A percentile compares a stretch with the other conserved stretches of the same genome.
Evolutionary conservation across 768 basidiomycete species (phyloP).

Genomic region (Agaricus subrufescens): DNA sequence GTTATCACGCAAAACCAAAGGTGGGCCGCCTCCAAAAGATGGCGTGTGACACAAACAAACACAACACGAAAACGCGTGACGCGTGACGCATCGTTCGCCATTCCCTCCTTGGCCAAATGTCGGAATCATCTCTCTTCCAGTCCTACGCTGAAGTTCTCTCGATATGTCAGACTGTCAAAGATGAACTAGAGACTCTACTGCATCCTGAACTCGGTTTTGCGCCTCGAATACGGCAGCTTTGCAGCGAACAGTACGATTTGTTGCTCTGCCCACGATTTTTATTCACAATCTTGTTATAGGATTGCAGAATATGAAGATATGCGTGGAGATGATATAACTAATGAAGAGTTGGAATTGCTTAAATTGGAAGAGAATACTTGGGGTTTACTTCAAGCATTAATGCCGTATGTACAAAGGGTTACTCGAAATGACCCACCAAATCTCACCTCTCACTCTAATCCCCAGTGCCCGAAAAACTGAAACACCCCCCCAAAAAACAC

Average conservation of each 20-base stretch:
- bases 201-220: slow-evolving; percentile 69
- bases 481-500: slow-evolving; percentile 37
- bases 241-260: slow-evolving; percentile 50
- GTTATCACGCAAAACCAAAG: too few species aligned
- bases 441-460: too few species aligned
- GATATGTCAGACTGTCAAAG: slow-evolving; percentile 48
- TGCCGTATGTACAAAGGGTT: slow-evolving; percentile 49
- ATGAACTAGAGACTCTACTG: slow-evolving; percentile 57
- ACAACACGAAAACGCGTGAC: too few species aligned
- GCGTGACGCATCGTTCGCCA: neutral
- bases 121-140: slow-evolving; percentile 47
- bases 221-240: slow-evolving; percentile 51
- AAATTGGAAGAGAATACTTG: slow-evolving; percentile 79
- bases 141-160: slow-evolving; percentile 66
- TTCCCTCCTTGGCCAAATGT: slow-evolving; percentile 24
- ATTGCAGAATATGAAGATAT: slow-evolving; percentile 48
- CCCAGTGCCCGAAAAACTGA: slow-evolving; percentile 66
- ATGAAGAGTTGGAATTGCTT: slow-evolving; percentile 56
- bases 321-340: slow-evolving; percentile 27
- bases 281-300: slow-evolving; percentile 24
- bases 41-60: too few species aligned
- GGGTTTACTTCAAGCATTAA: slow-evolving; percentile 72
- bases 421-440: too few species aligned
- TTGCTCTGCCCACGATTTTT: neutral
- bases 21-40: too few species aligned